Evolutionary conservation across 2,329 filamentous ascomycete species (phyloP).

Genomic region (Cercospora janseana): DNA sequence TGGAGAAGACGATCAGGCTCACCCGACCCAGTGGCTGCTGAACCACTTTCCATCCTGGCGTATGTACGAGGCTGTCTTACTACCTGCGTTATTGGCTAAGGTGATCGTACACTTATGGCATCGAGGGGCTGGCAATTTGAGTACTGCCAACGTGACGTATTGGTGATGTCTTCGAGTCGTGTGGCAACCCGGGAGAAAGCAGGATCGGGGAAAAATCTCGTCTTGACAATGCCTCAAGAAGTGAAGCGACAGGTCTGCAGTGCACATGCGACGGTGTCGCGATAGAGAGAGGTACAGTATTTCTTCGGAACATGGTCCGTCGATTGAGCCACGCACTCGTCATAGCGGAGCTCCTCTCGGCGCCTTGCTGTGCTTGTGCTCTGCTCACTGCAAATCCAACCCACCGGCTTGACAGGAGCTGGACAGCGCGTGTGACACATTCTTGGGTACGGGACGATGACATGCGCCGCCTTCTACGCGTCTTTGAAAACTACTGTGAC

Average conservation of each 20-base stretch:
- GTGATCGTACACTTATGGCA: too few species aligned
- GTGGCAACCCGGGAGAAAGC: neutral
- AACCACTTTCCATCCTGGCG: neutral
- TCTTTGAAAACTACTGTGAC: too few species aligned
- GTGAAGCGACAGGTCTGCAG: too few species aligned
- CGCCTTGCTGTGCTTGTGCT: too few species aligned
- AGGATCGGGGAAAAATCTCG: neutral
- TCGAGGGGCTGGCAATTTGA: neutral
- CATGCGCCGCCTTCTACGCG: too few species aligned
- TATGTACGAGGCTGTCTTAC: neutral
- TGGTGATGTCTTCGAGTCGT: neutral
- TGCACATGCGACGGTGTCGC: neutral
- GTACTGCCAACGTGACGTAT: neutral
- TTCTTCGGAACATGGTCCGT: neutral
- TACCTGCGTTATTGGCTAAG: neutral
- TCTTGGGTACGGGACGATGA: too few species aligned
- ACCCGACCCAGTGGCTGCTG: neutral
- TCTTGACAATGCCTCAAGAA: neutral
- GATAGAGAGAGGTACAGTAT: neutral
- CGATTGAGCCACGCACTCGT: neutral
- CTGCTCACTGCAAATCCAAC: too few species aligned
- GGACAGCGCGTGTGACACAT: too few species aligned
- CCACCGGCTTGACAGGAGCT: too few species aligned
- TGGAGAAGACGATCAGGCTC: constrained; percentile 12
- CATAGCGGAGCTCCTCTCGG: neutral